These are phyloP conservation scores for Oryza longistaminata DNA, from an alignment of 176 grass and related monocot genomes.

Conservation along the genomic window DNA sequence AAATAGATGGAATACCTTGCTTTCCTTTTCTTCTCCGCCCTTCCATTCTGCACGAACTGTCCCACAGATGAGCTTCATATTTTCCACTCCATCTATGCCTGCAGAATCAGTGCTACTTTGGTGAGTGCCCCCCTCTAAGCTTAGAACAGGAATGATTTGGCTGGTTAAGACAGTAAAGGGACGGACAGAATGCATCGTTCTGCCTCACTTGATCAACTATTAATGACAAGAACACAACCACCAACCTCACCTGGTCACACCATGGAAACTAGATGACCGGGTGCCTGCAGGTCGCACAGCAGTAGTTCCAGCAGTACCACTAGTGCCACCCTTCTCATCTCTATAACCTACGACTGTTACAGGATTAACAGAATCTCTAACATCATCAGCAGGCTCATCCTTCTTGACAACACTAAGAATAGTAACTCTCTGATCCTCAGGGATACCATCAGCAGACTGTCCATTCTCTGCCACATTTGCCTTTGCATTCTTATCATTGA, in stretches of 20 bases:
- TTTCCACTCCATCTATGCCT: constrained; percentile 99
- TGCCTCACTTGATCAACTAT: not conserved
- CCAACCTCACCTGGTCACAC: constrained; percentile 67
- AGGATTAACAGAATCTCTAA: constrained; percentile 20
- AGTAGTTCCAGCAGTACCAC: constrained; percentile 17
- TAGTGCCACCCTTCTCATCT: constrained; percentile 26
- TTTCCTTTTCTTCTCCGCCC: constrained; percentile 90
- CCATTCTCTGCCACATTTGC: constrained; percentile 28
- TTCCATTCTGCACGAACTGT: constrained; percentile 87
- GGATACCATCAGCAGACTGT: not conserved
- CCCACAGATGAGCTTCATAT: constrained; percentile 96
- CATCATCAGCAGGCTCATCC: constrained; percentile 45
- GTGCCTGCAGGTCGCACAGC: constrained; percentile 36
- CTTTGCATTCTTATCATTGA: not conserved
- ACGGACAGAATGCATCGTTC: not conserved
- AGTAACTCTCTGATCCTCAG: constrained; percentile 7
- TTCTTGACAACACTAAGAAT: constrained; percentile 48
- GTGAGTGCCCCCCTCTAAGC: not conserved
- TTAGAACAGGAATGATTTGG: constrained; percentile 15
- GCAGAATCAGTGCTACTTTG: constrained; percentile 36
- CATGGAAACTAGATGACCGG: constrained; percentile 77
- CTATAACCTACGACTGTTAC: constrained; percentile 5
- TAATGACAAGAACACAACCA: constrained; percentile 13
- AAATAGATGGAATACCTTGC: constrained; percentile 59
- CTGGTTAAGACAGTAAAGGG: constrained; percentile 1